Evolutionary conservation across 164 flowering plant genomes (phyloP).

Genomic region (Berberis thunbergii): DNA sequence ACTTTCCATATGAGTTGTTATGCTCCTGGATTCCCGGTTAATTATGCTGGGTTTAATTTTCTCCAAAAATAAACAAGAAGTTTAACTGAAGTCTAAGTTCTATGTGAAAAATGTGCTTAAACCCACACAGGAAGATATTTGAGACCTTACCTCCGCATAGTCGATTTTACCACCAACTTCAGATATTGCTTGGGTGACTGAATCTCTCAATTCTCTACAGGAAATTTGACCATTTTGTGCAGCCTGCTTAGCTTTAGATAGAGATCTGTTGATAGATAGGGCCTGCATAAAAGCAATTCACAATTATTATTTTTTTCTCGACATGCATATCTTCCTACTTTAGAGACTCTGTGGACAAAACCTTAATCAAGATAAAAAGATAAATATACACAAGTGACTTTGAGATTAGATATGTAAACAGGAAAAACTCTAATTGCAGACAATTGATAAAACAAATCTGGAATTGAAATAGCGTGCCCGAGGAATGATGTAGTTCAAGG

Average conservation of each 20-base stretch:
- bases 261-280: constrained; percentile 63
- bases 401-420: too few relatives aligned
- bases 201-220: constrained; percentile 45
- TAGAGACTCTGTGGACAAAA: too few relatives aligned
- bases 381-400: too few relatives aligned
- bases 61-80: neutral
- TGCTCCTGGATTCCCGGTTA: too few relatives aligned
- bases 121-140: neutral
- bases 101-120: too few relatives aligned
- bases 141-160: constrained; percentile 70
- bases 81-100: too few relatives aligned
- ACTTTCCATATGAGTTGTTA: too few relatives aligned
- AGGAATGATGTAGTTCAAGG: neutral
- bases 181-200: constrained; percentile 40
- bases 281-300: constrained; percentile 41
- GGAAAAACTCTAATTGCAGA: too few relatives aligned
- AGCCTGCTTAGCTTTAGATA: constrained; percentile 52
- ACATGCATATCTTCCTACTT: neutral
- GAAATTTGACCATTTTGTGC: constrained; percentile 50
- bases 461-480: neutral
- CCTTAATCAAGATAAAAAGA: too few relatives aligned
- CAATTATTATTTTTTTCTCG: neutral
- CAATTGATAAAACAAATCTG: too few relatives aligned
- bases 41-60: too few relatives aligned
- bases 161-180: constrained; percentile 83